These are phyloP conservation scores for Mycena haematopus DNA, from an alignment of 768 basidiomycete species.

Conservation along the genomic window DNA sequence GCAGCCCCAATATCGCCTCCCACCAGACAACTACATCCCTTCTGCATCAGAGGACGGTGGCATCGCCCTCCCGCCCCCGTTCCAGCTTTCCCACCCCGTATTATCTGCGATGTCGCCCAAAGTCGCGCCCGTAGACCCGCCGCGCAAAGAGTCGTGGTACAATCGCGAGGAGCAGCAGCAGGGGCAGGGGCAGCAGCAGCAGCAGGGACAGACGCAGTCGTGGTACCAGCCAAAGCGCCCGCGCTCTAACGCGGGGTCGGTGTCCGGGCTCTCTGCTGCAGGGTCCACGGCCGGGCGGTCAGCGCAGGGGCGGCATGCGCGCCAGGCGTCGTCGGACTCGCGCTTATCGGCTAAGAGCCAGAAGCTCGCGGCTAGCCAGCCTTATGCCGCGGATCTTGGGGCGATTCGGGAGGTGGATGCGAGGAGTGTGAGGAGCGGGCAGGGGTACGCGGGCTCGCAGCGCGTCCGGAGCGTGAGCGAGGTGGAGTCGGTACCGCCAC, in stretches of 20 bases:
- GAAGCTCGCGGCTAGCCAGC: constrained; percentile 7
- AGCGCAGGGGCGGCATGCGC: constrained; percentile 11
- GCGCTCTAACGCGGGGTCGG: constrained; percentile 27
- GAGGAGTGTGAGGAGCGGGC: constrained; percentile 15
- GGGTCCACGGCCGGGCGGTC: constrained; percentile 20
- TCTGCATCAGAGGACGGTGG: constrained; percentile 16
- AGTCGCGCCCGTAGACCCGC: no score
- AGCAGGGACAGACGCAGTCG: constrained; percentile 1
- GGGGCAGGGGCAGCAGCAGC: not conserved
- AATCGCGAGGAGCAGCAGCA: not conserved
- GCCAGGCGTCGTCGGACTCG: constrained; percentile 26
- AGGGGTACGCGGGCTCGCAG: constrained; percentile 13
- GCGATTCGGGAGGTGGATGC: constrained; percentile 26
- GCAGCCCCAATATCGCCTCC: constrained; percentile 15
- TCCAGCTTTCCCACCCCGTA: constrained; percentile 20
- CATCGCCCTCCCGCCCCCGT: constrained; percentile 30
- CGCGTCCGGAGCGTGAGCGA: constrained; percentile 13
- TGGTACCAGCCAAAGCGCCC: constrained; percentile 27
- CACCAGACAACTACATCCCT: constrained; percentile 33
- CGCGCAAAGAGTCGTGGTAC: constrained; percentile 14
- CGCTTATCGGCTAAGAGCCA: constrained; percentile 3
- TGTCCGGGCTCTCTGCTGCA: constrained; percentile 15
- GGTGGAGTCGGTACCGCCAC: constrained; percentile 24
- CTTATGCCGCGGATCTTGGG: constrained; percentile 14
- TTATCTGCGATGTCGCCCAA: not conserved